Evolutionary conservation across 208 protist genomes (phyloP), one percentile per base, ranked within the genome.

Genomic region (Wallacemonas sp.): DNA sequence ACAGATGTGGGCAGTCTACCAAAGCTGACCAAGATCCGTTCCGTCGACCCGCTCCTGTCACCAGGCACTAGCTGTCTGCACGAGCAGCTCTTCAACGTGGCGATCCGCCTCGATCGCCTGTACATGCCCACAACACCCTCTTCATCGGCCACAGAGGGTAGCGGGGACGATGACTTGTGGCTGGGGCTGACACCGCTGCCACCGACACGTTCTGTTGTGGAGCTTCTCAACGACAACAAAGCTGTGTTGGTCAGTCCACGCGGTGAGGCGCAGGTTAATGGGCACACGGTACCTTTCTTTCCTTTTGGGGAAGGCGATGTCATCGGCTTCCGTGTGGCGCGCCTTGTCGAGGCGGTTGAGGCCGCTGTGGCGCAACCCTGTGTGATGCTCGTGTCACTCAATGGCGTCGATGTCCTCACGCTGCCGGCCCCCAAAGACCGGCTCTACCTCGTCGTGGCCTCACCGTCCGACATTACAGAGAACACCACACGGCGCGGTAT

Each of bases 381-480:
- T 79, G 41, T 77, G 41, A 33, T 84, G 55, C 61, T 66, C 34
- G 51, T 94, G 24, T 47, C 74, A 55, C 45, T 89, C 12, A 91
- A 89, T 31, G 72, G 72, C 24, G 19, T 79, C n/a, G 70, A 60
- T 11, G 56, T 89, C 34, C 74, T 68, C 11, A 68, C 75, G 4
- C 62, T 94, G 36, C 75, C 63, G 24, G 63, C 76, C 17, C 82
- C 82, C 14, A 34, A 30, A 28, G 12, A 56, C 34, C 66, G 2
- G 39, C 55, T 87, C 15, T 83, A 79, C 70, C 47, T 87, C 27
- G 54, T 80, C 65, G 24, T 70, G n/a, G 72, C 68, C 49, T 62
- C 62, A 19, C 71, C 56, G 38, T 65, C 72, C 5, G 41, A 63
- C 14, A 21, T 11, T n/a, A 19, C 28, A 27, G 41, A 61, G 22